A percentile compares a stretch with the other conserved stretches of the same genome.
Evolutionary conservation across 2,329 filamentous ascomycete genomes (phyloP).

Genomic region (Fusarium udum): DNA sequence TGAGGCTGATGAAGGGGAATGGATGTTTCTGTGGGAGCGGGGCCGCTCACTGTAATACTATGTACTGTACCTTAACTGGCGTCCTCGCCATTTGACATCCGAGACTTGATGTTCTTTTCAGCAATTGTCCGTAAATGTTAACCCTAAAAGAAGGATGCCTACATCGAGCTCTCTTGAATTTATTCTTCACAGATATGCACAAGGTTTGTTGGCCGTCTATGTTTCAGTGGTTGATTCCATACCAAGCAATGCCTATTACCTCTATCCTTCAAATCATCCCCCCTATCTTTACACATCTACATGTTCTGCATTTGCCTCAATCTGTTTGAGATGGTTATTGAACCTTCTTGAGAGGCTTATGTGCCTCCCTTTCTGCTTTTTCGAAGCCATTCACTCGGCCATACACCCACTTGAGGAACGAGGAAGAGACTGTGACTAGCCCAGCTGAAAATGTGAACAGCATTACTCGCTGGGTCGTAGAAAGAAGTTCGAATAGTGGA

Average conservation of each 20-base stretch:
- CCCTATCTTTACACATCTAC: not conserved
- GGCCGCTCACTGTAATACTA: not conserved
- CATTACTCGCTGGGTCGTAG: constrained; percentile 69
- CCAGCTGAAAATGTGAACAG: constrained; percentile 76
- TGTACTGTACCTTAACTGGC: not conserved
- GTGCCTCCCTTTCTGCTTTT: constrained; percentile 43
- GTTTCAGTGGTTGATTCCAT: not conserved
- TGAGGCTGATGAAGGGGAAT: constrained; percentile 8
- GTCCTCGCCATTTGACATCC: not conserved
- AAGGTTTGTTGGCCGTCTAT: not conserved
- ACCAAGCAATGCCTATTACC: not conserved
- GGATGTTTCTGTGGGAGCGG: constrained; percentile 27
- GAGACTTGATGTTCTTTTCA: not conserved
- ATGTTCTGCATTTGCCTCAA: not conserved
- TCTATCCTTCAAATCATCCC: not conserved
- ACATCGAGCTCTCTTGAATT: not conserved
- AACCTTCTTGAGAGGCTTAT: constrained; percentile 47
- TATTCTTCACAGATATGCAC: not conserved
- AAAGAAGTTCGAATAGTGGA: constrained; percentile 78
- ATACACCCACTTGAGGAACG: constrained; percentile 75
- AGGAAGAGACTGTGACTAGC: constrained; percentile 76
- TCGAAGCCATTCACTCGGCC: constrained; percentile 70
- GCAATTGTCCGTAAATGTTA: not conserved
- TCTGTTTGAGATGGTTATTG: constrained; percentile 26
- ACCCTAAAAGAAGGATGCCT: not conserved